Percentiles rank a stretch among this genome's conserved stretches.
Evolutionary conservation across 139 green algal genomes (phyloP).

Genomic region (Chlamydomonas incerta): DNA sequence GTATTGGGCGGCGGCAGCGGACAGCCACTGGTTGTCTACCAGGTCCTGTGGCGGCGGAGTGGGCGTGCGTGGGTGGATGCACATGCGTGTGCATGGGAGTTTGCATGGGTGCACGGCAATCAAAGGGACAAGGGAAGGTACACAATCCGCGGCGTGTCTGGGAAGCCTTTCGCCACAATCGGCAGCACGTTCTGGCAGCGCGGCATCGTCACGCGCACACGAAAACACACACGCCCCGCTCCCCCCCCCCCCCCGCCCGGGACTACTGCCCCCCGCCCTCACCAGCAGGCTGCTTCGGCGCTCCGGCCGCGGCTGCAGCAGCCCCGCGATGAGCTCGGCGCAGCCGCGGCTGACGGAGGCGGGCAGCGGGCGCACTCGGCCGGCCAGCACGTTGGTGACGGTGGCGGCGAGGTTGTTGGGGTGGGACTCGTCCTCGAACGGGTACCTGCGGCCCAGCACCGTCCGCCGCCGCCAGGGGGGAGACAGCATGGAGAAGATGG

Average conservation of each 20-base stretch:
- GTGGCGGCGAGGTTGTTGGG: conserved; percentile 74
- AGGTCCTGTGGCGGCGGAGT: conserved; percentile 6
- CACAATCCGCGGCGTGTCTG: too few species aligned
- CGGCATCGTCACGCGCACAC: too few species aligned
- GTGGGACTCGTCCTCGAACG: conserved; percentile 65
- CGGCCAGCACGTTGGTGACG: conserved; percentile 70
- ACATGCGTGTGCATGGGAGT: neutral
- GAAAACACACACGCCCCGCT: too few species aligned
- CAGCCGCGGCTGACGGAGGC: conserved; percentile 42
- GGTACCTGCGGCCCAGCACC: conserved; percentile 5
- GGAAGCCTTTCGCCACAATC: too few species aligned
- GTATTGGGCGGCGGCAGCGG: conserved; percentile 5
- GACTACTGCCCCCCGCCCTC: neutral
- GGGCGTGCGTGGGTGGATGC: too few species aligned
- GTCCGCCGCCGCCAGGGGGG: too few species aligned
- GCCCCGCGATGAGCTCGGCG: conserved; percentile 40
- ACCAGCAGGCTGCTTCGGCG: conserved; percentile 49
- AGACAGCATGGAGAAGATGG: too few species aligned
- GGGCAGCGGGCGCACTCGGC: conserved; percentile 62
- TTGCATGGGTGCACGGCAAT: too few species aligned
- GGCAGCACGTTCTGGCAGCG: too few species aligned
- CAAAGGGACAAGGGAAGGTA: neutral
- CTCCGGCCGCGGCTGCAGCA: conserved; percentile 51
- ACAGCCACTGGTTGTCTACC: conserved; percentile 35
- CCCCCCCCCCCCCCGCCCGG: too few species aligned